Evolutionary conservation across 2,329 filamentous ascomycete genomes (phyloP).

Genomic region (Fusarium sp.): DNA sequence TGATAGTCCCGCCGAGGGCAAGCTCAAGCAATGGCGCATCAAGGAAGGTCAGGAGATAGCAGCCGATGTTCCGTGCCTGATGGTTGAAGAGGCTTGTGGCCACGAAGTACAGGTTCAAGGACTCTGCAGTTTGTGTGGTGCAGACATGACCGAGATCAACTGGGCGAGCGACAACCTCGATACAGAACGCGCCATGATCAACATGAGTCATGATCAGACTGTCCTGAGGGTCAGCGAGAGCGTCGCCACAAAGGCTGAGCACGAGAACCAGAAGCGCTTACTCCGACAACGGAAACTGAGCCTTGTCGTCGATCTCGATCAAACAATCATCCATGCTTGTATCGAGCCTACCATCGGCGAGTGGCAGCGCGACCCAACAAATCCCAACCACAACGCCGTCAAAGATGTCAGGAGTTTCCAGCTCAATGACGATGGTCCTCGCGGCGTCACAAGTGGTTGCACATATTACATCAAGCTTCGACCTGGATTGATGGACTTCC

Average conservation of each 20-base stretch:
- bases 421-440: constrained; percentile 84
- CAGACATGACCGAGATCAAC: constrained; percentile 92
- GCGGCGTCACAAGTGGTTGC: constrained; percentile 75
- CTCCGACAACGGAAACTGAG: constrained; percentile 86
- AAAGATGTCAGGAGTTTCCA: constrained; percentile 91
- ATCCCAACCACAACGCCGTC: constrained; percentile 91
- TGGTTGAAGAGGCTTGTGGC: constrained; percentile 89
- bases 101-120: constrained; percentile 93
- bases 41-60: constrained; percentile 72
- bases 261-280: constrained; percentile 86
- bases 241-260: constrained; percentile 84
- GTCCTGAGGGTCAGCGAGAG: constrained; percentile 84
- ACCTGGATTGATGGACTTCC: constrained; percentile 84
- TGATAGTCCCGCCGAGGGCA: constrained; percentile 86
- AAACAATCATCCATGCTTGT: constrained; percentile 98
- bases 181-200: constrained; percentile 88
- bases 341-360: constrained; percentile 96
- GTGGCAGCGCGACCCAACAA: constrained; percentile 89
- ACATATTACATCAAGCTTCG: constrained; percentile 99
- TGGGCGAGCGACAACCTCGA: constrained; percentile 86
- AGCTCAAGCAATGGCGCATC: constrained; percentile 81
- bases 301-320: constrained; percentile 95
- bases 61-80: constrained; percentile 70
- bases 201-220: constrained; percentile 93
- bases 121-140: constrained; percentile 91